These are phyloP conservation scores for Gyrodon lividus DNA, from an alignment of 768 basidiomycete genomes.

Conservation along the genomic window DNA sequence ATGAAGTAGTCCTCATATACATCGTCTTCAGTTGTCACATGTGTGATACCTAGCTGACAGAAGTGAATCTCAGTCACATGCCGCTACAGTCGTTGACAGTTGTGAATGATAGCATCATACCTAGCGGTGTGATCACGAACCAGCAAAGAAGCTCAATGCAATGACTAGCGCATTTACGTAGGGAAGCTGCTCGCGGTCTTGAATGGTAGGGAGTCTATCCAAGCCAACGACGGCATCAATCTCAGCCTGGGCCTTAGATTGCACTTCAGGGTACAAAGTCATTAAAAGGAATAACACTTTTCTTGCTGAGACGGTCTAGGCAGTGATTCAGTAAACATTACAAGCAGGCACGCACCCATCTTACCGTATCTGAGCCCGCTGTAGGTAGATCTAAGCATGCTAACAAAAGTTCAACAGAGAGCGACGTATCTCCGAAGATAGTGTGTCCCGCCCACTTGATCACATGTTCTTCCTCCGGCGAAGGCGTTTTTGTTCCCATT, in stretches of 20 bases:
- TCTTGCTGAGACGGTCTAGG: neutral
- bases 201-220: constrained; percentile 11
- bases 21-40: constrained; percentile 10
- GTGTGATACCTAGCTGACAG: constrained; percentile 18
- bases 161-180: constrained; percentile 8
- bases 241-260: constrained; percentile 2
- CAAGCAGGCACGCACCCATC: neutral
- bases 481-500: neutral
- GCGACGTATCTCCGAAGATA: constrained; percentile 32
- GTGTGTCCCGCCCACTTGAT: constrained; percentile 4
- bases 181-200: constrained; percentile 9
- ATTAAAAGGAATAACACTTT: constrained; percentile 6
- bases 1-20: constrained; percentile 12
- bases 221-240: constrained; percentile 4
- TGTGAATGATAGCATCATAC: constrained; percentile 33
- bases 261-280: constrained; percentile 1
- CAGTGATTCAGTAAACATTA: neutral
- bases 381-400: neutral
- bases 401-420: constrained; percentile 36
- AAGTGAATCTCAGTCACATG: constrained; percentile 26
- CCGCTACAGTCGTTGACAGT: constrained; percentile 26
- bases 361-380: constrained; percentile 4
- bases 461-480: constrained; percentile 1
- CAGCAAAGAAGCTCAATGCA: constrained; percentile 9
- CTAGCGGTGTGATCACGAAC: neutral